These are phyloP conservation scores for Magnolia sinica DNA, from an alignment of 164 flowering plant genomes.

Conservation along the genomic window DNA sequence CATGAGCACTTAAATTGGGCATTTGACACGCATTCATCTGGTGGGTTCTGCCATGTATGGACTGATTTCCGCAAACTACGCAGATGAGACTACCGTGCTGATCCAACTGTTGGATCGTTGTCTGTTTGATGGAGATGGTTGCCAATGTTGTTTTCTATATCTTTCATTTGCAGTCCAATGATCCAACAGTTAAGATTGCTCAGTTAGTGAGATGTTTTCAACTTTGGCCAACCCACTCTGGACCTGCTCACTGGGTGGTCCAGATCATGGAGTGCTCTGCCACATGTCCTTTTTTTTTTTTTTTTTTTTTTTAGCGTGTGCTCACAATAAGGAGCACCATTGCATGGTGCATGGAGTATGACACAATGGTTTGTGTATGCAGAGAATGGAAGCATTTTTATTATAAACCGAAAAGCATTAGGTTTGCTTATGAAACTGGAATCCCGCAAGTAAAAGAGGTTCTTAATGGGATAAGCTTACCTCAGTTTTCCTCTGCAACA, in stretches of 20 bases:
- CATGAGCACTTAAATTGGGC: neutral
- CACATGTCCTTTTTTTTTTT: neutral
- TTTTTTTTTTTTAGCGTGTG: neutral
- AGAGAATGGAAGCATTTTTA: constrained; percentile 75
- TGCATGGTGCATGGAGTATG: neutral
- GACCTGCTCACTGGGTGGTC: neutral
- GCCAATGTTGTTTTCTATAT: neutral
- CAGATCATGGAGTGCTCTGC: no score
- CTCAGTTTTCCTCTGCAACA: constrained; percentile 74
- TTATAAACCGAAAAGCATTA: constrained; percentile 50
- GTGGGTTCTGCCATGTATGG: neutral
- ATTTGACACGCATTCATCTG: neutral
- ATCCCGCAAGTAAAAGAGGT: constrained; percentile 27
- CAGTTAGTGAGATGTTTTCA: neutral
- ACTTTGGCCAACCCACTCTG: neutral
- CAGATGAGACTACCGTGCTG: neutral
- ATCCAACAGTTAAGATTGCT: no score
- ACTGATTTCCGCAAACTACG: neutral
- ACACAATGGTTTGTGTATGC: constrained; percentile 6
- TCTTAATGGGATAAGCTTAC: constrained; percentile 34
- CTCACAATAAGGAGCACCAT: neutral
- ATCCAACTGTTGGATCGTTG: neutral
- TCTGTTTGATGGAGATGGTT: neutral
- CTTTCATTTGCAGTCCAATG: neutral
- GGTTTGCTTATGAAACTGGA: constrained; percentile 43